Base-by-base conservation (phyloP, 2,329 filamentous ascomycete species). In the Paradendryphiella salina region DNA sequence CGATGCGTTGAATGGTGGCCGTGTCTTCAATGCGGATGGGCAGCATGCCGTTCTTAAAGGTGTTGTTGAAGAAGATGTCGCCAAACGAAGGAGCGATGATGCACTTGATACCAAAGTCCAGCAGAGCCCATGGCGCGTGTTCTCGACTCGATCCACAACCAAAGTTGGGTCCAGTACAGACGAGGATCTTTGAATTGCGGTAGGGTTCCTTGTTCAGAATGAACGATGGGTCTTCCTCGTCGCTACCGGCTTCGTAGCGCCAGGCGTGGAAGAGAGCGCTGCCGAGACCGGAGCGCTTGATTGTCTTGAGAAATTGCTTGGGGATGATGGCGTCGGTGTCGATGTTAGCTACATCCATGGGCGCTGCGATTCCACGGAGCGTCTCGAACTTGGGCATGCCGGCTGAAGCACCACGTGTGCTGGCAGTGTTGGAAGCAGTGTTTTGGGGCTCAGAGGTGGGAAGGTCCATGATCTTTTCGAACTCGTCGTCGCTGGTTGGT, bases 21-120 rank as follows among this genome's bases (percentile, higher is more conserved):
- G 84, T 76, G 72, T 93, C 85, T 26, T 81, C 77, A 69, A 97
- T 88, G 52, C 81, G 77, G 54, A 97, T 85, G 39, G 93, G 92
- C 57, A 97, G 80, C 94, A 97, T 97, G 78, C 93, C 93, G 79
- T 99, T 99, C 83, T 99, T 97, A 84, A 96, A 97, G n/a, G 89
- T 94, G 81, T 99, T 99, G 84, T 96, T 96, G 84, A 93, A 95
- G 85, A 96, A 96, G 75, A 99, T 99, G 70, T 96, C 90, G 51
- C 88, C 89, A 62, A 84, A 89, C 1, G 88, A 92, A 1, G 90
- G 90, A 1, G 93, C 94, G 63, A 97, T 96, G 67, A 97, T 82
- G 73, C 88, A 93, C 71, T 88, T 90, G 78, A 99, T 96, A 62
- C 94, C 94, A 65, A 97, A 97, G 76, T 97, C 94, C 50, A 96